Conservation (phyloP, 148 eudicot species). For the Euryodendron excelsum region DNA sequence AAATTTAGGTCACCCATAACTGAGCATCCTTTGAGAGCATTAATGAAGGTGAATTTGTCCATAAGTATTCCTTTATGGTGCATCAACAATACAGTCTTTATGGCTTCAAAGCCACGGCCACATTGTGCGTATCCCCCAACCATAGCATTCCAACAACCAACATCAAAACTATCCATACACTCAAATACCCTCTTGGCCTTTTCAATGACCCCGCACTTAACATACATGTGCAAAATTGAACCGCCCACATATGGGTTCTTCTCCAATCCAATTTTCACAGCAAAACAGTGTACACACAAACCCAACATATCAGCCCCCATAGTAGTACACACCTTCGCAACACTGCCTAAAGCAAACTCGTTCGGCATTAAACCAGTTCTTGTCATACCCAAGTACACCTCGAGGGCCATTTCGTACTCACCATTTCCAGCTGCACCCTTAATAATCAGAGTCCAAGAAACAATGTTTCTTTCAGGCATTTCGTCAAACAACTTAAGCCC, state of each 20-base stretch:
- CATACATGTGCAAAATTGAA: conserved; percentile 26
- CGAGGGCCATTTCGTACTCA: conserved; percentile 11
- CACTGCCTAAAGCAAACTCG: conserved; percentile 29
- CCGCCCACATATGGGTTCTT: conserved; percentile 21
- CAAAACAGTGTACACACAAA: conserved; percentile 16
- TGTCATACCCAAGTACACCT: conserved; percentile 16
- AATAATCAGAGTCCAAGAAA: conserved; percentile 30
- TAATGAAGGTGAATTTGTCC: conserved; percentile 15
- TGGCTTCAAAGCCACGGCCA: conserved; percentile 8
- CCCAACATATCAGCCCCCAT: conserved; percentile 9
- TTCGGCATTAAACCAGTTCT: conserved; percentile 24
- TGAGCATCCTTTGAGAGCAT: conserved; percentile 12
- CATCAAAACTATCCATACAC: conserved; percentile 4
- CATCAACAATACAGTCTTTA: conserved; percentile 7
- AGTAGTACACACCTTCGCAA: conserved; percentile 16
- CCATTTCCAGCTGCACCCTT: conserved; percentile 18
- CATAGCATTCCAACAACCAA: conserved; percentile 22
- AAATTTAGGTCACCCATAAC: not conserved
- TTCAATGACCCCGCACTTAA: conserved; percentile 14
- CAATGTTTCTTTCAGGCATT: conserved; percentile 25
- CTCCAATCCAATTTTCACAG: conserved; percentile 26
- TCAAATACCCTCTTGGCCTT: conserved; percentile 1
- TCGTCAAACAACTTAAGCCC: conserved; percentile 20
- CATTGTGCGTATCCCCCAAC: conserved; percentile 14
- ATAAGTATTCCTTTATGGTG: conserved; percentile 1